phyloP scores from a whole-genome alignment of 805 yeast species.

The Myxozyma vanderwaltii region DNA sequence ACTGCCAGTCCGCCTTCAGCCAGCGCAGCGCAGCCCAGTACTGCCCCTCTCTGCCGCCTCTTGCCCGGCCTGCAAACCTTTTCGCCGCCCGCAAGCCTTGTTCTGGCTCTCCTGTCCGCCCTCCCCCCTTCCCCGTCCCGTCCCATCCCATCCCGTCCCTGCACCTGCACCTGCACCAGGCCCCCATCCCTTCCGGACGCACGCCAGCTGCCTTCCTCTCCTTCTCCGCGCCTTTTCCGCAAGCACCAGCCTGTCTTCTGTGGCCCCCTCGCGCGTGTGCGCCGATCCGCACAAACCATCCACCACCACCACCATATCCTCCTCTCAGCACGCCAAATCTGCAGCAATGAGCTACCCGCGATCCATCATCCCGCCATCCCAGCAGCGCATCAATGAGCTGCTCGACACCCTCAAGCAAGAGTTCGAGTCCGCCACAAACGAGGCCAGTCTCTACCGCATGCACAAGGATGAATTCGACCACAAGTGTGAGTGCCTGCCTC shows the following conservation, averaged over 20 bases:
- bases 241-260: not conserved
- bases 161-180: too few relatives aligned
- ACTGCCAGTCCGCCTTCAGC: too few relatives aligned
- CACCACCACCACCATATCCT: too few relatives aligned
- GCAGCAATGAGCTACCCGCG: slow-evolving; percentile 38
- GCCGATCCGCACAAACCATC: not conserved
- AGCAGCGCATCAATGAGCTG: slow-evolving; percentile 64
- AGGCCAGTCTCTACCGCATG: slow-evolving; percentile 80
- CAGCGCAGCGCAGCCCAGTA: slow-evolving; percentile 2
- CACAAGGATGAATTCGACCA: slow-evolving; percentile 92
- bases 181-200: not conserved
- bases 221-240: not conserved
- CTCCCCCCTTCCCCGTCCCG: not conserved
- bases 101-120: not conserved
- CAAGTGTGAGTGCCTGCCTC: slow-evolving; percentile 49
- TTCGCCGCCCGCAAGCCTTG: not conserved
- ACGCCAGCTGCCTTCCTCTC: not conserved
- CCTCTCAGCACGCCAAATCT: not conserved
- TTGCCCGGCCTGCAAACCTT: not conserved
- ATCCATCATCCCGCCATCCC: slow-evolving; percentile 39
- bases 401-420: slow-evolving; percentile 91
- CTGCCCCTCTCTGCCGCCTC: slow-evolving; percentile 3
- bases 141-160: not conserved
- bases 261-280: not conserved
- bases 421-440: slow-evolving; percentile 79